These are phyloP conservation scores for Abelmoschus esculentus DNA, from an alignment of 345 rosid species.

Conservation along the genomic window DNA sequence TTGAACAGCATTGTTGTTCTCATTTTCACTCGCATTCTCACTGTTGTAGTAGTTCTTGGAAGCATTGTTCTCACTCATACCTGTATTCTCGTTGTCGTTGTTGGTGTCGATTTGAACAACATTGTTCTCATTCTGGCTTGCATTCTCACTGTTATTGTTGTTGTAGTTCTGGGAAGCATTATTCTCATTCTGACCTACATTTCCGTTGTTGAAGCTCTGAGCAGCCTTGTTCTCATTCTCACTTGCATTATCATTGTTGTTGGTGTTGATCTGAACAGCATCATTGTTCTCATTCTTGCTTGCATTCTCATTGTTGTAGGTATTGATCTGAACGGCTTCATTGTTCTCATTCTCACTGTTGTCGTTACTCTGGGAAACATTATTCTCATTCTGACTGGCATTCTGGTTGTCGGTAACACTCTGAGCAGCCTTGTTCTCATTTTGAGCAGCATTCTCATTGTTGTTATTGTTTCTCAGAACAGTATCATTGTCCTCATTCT, in stretches of 20 bases:
- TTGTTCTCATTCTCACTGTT: neutral
- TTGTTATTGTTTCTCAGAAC: conserved; percentile 14
- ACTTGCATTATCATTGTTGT: too few relatives aligned
- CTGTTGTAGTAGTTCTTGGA: too few relatives aligned
- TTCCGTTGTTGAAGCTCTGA: neutral
- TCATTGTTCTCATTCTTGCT: neutral
- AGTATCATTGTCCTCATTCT: neutral
- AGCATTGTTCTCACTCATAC: too few relatives aligned
- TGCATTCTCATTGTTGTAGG: neutral
- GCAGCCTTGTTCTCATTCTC: neutral
- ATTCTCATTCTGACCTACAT: neutral
- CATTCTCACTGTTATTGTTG: neutral
- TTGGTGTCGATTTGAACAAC: too few relatives aligned
- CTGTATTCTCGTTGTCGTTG: too few relatives aligned
- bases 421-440: neutral
- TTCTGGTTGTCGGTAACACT: neutral
- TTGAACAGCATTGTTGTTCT: too few relatives aligned
- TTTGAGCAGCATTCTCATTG: neutral
- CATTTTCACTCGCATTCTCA: too few relatives aligned
- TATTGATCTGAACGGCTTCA: too few relatives aligned
- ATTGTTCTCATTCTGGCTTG: too few relatives aligned
- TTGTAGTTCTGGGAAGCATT: neutral
- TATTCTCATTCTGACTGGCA: neutral
- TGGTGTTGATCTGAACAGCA: too few relatives aligned
- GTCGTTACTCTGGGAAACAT: neutral